Evolutionary conservation across 305 asterid species (phyloP).

Genomic region (Lippia alba): DNA sequence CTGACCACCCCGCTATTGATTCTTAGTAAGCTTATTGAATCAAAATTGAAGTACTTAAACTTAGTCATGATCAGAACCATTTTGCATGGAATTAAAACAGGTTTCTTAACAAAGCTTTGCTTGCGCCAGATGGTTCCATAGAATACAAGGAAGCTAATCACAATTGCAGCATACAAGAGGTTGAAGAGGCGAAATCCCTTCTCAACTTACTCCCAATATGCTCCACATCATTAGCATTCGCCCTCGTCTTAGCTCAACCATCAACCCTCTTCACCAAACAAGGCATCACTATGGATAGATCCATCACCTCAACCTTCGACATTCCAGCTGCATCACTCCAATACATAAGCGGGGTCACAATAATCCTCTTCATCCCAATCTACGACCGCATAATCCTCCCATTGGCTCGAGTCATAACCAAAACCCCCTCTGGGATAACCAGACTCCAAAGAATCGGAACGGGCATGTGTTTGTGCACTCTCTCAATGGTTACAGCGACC

Average conservation of each 20-base stretch:
- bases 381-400: constrained; percentile 39
- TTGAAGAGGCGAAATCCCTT: constrained; percentile 40
- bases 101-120: constrained; percentile 42
- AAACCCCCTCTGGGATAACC: constrained; percentile 36
- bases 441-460: constrained; percentile 43
- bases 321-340: constrained; percentile 49
- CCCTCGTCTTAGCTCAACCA: constrained; percentile 43
- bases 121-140: constrained; percentile 22
- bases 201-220: constrained; percentile 40
- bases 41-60: background rate
- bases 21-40: background rate
- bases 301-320: constrained; percentile 34
- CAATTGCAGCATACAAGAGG: constrained; percentile 19
- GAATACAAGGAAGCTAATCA: constrained; percentile 25
- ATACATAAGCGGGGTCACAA: constrained; percentile 30
- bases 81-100: constrained; percentile 22
- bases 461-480: constrained; percentile 42
- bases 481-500: constrained; percentile 41
- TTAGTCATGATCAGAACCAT: background rate
- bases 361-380: constrained; percentile 39
- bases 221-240: constrained; percentile 38
- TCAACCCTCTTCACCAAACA: constrained; percentile 56
- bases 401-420: constrained; percentile 27
- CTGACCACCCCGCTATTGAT: background rate
- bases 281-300: constrained; percentile 60